Conservation (phyloP, 2,329 filamentous ascomycete genomes). For the Xylariaceae sp. region DNA sequence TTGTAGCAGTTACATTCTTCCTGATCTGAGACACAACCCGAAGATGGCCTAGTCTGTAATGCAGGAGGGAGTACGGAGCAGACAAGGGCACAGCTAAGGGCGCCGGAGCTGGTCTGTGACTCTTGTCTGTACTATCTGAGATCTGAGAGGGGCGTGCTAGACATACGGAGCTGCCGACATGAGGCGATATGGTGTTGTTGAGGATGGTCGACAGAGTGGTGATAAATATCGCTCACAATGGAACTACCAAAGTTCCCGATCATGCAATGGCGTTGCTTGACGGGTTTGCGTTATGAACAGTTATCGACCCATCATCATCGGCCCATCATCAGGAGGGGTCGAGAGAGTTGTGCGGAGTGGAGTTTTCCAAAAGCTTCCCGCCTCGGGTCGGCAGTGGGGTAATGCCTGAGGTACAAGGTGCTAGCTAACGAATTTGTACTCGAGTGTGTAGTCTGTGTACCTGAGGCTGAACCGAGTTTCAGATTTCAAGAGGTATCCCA, state of each 20-base stretch:
- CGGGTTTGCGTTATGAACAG: conserved; percentile 12
- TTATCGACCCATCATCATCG: conserved; percentile 9
- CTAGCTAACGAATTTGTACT: background rate
- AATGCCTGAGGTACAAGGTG: background rate
- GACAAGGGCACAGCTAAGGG: background rate
- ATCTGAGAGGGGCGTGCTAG: background rate
- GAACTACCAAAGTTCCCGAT: conserved; percentile 16
- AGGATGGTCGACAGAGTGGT: background rate
- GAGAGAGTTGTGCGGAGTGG: conserved; percentile 11
- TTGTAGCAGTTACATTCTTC: background rate
- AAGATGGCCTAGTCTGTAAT: background rate
- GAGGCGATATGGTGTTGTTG: conserved; percentile 16
- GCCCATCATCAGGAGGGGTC: conserved; percentile 21
- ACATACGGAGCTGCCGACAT: conserved; percentile 33
- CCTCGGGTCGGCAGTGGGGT: background rate
- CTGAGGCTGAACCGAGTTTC: no score
- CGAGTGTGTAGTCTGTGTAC: background rate
- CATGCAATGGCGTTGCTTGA: conserved; percentile 21
- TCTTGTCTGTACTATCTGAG: background rate
- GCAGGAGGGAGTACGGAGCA: background rate
- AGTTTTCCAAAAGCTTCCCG: conserved; percentile 9
- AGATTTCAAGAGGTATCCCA: no score
- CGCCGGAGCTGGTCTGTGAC: no score
- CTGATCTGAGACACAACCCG: background rate
- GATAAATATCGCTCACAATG: background rate